These are phyloP conservation scores for Cystoderma amianthinum DNA, from an alignment of 768 basidiomycete genomes.

Conservation along the genomic window DNA sequence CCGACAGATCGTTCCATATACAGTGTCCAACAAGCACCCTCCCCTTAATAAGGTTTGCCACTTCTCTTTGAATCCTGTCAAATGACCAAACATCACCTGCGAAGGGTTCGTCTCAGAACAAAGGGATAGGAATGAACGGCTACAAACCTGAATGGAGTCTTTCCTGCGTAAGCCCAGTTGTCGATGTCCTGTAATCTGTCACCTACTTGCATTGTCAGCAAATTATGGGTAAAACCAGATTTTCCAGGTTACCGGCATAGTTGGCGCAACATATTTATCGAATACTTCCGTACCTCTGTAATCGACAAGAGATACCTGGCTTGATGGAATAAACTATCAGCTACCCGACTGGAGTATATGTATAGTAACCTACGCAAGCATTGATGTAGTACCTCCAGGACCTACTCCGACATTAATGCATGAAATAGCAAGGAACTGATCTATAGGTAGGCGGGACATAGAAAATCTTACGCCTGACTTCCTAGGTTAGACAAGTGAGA, in stretches of 20 bases:
- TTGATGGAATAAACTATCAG: constrained; percentile 10
- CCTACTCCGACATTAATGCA: constrained; percentile 74
- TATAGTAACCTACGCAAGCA: constrained; percentile 61
- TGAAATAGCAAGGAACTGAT: constrained; percentile 50
- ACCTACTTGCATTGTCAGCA: constrained; percentile 26
- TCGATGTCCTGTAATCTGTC: constrained; percentile 65
- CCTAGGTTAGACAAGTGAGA: too few species aligned
- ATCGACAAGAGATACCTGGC: constrained; percentile 45
- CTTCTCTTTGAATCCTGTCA: constrained; percentile 54
- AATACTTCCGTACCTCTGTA: constrained; percentile 52
- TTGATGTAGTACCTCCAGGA: constrained; percentile 73
- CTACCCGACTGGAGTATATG: background rate
- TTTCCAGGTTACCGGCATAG: constrained; percentile 28
- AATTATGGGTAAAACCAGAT: background rate
- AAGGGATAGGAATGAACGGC: background rate
- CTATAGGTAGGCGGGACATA: constrained; percentile 31
- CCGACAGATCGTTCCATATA: constrained; percentile 78
- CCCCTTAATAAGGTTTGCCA: constrained; percentile 60
- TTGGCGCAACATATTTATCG: constrained; percentile 64
- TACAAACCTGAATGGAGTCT: constrained; percentile 32
- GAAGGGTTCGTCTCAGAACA: too few species aligned
- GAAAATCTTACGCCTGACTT: too few species aligned
- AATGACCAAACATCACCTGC: constrained; percentile 50
- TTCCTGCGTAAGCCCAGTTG: constrained; percentile 44
- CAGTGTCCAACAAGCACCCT: constrained; percentile 73